Base-by-base conservation (phyloP, 2,329 filamentous ascomycete genomes). In the Dothistroma septosporum region DNA sequence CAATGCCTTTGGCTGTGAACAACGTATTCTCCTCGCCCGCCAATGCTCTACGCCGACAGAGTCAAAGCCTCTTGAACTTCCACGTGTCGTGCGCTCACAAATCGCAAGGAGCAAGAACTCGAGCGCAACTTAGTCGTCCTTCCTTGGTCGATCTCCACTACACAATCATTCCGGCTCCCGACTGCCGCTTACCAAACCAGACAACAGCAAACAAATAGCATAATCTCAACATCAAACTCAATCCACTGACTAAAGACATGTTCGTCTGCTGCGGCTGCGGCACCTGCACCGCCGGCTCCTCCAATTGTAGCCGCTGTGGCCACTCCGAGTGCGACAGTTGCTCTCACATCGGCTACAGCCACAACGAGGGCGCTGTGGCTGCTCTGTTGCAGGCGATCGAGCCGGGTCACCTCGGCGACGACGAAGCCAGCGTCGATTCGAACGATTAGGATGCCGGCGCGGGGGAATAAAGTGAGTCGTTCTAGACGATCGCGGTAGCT, bases 341-440 rank as follows among this genome's bases (percentile, higher is more conserved):
- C 31, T 22, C 19, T 4, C 52, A 54, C 31, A 53, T 52, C 75
- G 76, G 68, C n/a, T 37, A 37, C 35, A 11, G 35, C 35, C 35
- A 16, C 35, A 11, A 16, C 16, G 5, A 37, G 35, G 35, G 35
- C 14, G 12, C 14, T n/a, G 41, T 44, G 41, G 8, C 41, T 8
- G n/a, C 41, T n/a, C 41, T 44, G 3, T 16, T 19, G 8, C 14
- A 44, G 14, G n/a, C 41, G 41, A 16, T 19, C 4, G 41, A 44
- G 41, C 5, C 41, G n/a, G 14, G 41, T n/a, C 37, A 7, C 32
- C 12, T 16, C 10, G 33, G 7, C 10, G 33, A 11, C 10, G 33
- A 9, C 10, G 33, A 11, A 37, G 33, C 10, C 10, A 37, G 33
- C 33, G 33, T 2, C 14, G 33, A 3, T 11, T 11, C 33, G 5